A percentile compares a stretch with the other conserved stretches of the same genome.
Evolutionary conservation across 495 filamentous ascomycete genomes (phyloP).

Genomic region (Pyronema domesticum): DNA sequence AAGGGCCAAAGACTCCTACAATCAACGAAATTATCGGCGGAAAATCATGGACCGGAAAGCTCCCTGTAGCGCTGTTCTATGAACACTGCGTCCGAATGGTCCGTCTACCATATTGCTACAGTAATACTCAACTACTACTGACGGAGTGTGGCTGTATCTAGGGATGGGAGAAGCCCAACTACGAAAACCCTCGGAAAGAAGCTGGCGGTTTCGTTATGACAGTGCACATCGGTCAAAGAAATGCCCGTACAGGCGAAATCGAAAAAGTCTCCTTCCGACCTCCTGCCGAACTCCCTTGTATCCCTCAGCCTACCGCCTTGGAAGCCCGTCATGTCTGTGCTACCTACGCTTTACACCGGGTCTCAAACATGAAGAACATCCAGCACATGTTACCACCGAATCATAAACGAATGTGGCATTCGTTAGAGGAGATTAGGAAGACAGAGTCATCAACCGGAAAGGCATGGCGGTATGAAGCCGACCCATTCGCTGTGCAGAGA

Average conservation of each 20-base stretch:
- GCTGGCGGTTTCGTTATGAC: conserved; percentile 52
- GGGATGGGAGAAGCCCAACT: conserved; percentile 89
- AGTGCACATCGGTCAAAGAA: conserved; percentile 58
- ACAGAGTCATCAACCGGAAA: conserved; percentile 57
- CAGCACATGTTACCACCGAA: conserved; percentile 87
- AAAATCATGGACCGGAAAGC: conserved; percentile 90
- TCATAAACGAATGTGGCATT: conserved; percentile 67
- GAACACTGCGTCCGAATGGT: conserved; percentile 58
- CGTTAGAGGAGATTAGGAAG: conserved; percentile 61
- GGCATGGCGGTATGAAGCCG: conserved; percentile 87
- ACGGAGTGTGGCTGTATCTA: conserved; percentile 27
- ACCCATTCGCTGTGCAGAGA: conserved; percentile 66
- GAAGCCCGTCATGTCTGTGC: conserved; percentile 89
- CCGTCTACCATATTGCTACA: background rate
- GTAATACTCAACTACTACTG: background rate
- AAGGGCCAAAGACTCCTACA: background rate
- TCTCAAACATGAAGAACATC: conserved; percentile 84
- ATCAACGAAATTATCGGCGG: conserved; percentile 55
- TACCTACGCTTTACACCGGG: conserved; percentile 72
- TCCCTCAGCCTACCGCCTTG: conserved; percentile 52
- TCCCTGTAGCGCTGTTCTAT: conserved; percentile 78
- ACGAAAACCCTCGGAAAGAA: conserved; percentile 33
- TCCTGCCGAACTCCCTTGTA: conserved; percentile 60
- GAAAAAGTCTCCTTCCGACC: conserved; percentile 39
- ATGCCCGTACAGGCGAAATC: conserved; percentile 66